Evolutionary conservation across 73 alveolate species (phyloP), one percentile per base, ranked within the genome.

Genomic region (Blepharisma japonicum): DNA sequence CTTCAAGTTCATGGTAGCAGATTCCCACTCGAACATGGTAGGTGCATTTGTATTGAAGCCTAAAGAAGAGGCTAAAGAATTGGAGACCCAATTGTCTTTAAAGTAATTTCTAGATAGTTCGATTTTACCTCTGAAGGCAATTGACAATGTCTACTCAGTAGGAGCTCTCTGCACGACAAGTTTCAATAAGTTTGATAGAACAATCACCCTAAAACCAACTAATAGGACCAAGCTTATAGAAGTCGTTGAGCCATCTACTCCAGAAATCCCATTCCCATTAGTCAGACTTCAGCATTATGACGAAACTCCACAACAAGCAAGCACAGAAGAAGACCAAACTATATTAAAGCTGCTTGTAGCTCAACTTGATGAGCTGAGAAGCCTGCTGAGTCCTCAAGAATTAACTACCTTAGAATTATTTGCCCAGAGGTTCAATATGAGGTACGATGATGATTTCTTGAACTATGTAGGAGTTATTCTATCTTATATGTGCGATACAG

Each of bases 131-230:
- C 32, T 70, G 27, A 70, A 47, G 4, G 80, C 32, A n/a, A 70
- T 86, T 8, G 81, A 74, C 38, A 86, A 86, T 39, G 80, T 86
- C 7, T 86, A 56, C 76, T 45, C 51, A 1, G 23, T 55, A 39
- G 93, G 93, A 21, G 87, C 87, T 5, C 55, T 82, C 50, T 86
- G 93, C 76, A 82, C 76, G 9, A 87, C 88, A 1, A 61, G 71
- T 42, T 82, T 82, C 49, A 77, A 82, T 46, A 84, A 77, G 46
- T 78, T 82, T 50, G 80, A 68, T 45, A 23, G 71, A 46, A 55
- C 88, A 50, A 49, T 87, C 66, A 70, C 78, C 2, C 70, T 87
- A 32, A 79, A 66, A 39, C 94, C 94, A 6, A 20, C 78, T 6
- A 42, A 68, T 1, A 83, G 84, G 50, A 87, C 83, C 50, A 71